Conservation (phyloP, 1,139 yeast genomes). For the Protomyces lactucae-debilis region DNA sequence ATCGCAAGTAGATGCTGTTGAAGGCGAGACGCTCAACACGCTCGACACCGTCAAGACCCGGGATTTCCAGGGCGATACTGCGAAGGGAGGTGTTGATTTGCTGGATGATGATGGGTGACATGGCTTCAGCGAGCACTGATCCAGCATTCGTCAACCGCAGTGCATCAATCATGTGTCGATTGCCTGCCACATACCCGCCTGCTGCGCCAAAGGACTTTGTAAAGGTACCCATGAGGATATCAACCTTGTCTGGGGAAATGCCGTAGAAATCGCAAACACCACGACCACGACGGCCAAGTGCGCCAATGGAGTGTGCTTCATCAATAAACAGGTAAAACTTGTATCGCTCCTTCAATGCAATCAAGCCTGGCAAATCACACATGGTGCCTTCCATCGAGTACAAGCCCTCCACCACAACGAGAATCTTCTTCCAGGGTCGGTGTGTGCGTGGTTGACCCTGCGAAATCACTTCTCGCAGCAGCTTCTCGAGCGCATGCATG, state of each 20-base stretch:
- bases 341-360: constrained; percentile 75
- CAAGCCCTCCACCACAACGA: constrained; percentile 91
- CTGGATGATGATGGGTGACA: constrained; percentile 83
- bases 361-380: constrained; percentile 73
- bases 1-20: constrained; percentile 84
- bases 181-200: constrained; percentile 90
- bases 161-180: constrained; percentile 61
- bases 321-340: constrained; percentile 87
- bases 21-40: constrained; percentile 90
- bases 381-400: constrained; percentile 98
- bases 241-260: constrained; percentile 68
- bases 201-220: constrained; percentile 98
- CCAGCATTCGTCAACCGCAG: constrained; percentile 70
- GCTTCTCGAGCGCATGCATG: constrained; percentile 63
- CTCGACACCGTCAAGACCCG: constrained; percentile 90
- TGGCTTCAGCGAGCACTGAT: constrained; percentile 73
- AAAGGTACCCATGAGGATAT: constrained; percentile 92
- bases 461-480: constrained; percentile 80
- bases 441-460: constrained; percentile 96
- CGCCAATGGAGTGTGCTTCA: constrained; percentile 98
- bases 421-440: constrained; percentile 94
- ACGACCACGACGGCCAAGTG: constrained; percentile 86
- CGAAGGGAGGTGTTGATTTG: constrained; percentile 79
- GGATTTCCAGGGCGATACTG: constrained; percentile 71
- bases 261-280: constrained; percentile 94